phyloP scores from a whole-genome alignment of 164 flowering plant genomes.

The Malania oleifera region DNA sequence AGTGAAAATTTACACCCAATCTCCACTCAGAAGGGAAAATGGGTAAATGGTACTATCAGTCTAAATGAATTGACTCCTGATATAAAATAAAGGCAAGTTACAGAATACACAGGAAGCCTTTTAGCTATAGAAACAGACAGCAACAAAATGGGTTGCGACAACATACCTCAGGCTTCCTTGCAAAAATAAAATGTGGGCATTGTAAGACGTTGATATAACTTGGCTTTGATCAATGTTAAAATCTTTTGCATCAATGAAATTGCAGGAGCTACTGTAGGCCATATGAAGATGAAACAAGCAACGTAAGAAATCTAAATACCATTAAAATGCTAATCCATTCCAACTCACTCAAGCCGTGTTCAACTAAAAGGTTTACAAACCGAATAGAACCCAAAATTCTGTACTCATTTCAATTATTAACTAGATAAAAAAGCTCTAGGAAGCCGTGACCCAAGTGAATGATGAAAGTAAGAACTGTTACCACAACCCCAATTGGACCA shows the following conservation, averaged over 20 bases:
- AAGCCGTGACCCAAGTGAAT: too few relatives aligned
- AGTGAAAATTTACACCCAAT: not conserved
- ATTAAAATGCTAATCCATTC: too few relatives aligned
- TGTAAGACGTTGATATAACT: not conserved
- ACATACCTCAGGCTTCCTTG: constrained; percentile 9
- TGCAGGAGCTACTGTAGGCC: not conserved
- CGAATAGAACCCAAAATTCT: too few relatives aligned
- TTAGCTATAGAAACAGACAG: not conserved
- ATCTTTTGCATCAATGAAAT: constrained; percentile 5
- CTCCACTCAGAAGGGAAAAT: not conserved
- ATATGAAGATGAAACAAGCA: not conserved
- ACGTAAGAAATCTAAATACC: not conserved
- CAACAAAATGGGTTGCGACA: not conserved
- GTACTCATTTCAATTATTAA: too few relatives aligned
- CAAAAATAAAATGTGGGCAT: not conserved
- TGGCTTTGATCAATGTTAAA: not conserved
- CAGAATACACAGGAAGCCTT: not conserved
- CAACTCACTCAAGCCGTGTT: too few relatives aligned
- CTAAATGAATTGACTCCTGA: not conserved
- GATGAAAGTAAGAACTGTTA: too few relatives aligned
- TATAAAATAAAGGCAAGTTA: not conserved
- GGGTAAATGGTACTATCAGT: not conserved
- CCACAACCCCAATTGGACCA: too few relatives aligned
- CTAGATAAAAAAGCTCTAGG: too few relatives aligned
- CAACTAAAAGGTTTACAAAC: too few relatives aligned